phyloP scores from a whole-genome alignment of 345 rosid species.

The Nephelium lappaceum region DNA sequence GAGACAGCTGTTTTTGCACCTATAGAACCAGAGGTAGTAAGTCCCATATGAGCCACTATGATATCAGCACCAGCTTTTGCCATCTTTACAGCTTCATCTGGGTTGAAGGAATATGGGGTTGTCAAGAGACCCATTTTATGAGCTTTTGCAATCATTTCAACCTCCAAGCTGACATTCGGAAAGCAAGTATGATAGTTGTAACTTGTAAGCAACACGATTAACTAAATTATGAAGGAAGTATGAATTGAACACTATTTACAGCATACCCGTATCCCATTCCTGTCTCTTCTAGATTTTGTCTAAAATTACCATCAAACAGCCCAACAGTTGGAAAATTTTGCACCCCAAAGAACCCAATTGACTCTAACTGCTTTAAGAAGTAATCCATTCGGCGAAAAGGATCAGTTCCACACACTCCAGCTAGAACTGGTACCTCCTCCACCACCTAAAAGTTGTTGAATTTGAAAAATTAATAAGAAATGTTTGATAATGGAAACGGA shows the following conservation, averaged over 20 bases:
- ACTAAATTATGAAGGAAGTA: constrained; percentile 3
- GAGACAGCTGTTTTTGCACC: constrained; percentile 90
- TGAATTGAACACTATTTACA: constrained; percentile 20
- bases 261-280: constrained; percentile 96
- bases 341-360: constrained; percentile 86
- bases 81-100: constrained; percentile 78
- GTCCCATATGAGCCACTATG: constrained; percentile 97
- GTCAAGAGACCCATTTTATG: constrained; percentile 89
- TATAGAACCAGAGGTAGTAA: constrained; percentile 82
- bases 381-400: constrained; percentile 88
- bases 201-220: constrained; percentile 1
- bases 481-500: neutral
- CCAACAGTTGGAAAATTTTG: constrained; percentile 98
- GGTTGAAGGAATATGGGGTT: constrained; percentile 85
- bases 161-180: constrained; percentile 66
- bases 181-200: constrained; percentile 1
- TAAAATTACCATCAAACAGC: constrained; percentile 91
- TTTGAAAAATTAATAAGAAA: constrained; percentile 5
- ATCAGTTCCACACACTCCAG: constrained; percentile 95
- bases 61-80: constrained; percentile 94
- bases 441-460: constrained; percentile 59
- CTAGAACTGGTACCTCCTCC: constrained; percentile 85
- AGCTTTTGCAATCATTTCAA: constrained; percentile 82
- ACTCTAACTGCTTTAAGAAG: constrained; percentile 86
- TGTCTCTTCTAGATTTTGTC: constrained; percentile 94